Base-by-base conservation (phyloP, 352 stramenopile species). In the Phytophthora kernoviae region DNA sequence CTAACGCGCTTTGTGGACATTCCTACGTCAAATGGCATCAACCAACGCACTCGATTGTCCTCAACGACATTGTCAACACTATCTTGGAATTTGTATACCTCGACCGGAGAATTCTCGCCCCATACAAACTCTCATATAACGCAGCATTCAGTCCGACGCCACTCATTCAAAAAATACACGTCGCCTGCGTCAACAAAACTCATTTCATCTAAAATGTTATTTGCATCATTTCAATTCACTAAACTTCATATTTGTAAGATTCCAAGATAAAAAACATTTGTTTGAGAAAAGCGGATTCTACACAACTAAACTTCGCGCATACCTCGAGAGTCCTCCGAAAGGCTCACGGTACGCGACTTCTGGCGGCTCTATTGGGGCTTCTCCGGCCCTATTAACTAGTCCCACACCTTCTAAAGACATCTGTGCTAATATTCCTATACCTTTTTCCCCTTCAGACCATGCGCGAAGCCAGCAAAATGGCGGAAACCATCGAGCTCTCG, bases 401-500 rank as follows among this genome's bases (percentile, higher is more conserved):
- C 11, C 45, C 4, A 30, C 15, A 54, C n/a, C 6, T 34, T 27
- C n/a, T 26, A 2, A 11, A 45, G 24, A 42, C 18, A 17, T 21
- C 49, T 5, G 41, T 7, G 10, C 11, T 37, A 32, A 10, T 48
- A 22, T 21, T 56, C n/a, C 37, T 39, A 17, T 43, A 11, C 14
- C 15, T n/a, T 47, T 57, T 60, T 5, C 10, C 12, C 14, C 3
- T 46, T 15, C 32, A 75, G 67, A 33, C 43, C 22, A 41, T 53
- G 34, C 24, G 46, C 7, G 33, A 49, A 9, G 22, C 37, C 26
- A 47, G 40, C 1, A 52, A 48, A 30, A 30, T 30, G 12, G 33
- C 22, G n/a, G 51, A 65, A 21, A 34, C 58, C 5, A 32, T 73
- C 8, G 58, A 73, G 7, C 41, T 77, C 15, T 68, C 51, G 2